Percentiles rank a stretch among this genome's conserved stretches.
Conservation (phyloP, 176 grass and related monocot species). For the Dactylis glomerata region DNA sequence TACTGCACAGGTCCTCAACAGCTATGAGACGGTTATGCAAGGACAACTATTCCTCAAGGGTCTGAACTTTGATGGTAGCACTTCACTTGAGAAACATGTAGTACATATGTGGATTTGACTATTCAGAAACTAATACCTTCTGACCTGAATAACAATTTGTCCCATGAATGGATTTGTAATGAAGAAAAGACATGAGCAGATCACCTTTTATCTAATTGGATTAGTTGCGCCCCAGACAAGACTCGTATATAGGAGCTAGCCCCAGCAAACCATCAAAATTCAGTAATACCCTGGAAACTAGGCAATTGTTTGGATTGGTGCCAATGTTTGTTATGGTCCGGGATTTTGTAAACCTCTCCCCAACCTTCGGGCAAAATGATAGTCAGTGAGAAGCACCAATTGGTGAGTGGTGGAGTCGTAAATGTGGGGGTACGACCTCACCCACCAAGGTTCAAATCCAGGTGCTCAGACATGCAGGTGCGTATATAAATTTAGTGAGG, state of each 20-base stretch:
- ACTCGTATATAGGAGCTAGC: background rate
- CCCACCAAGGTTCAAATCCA: background rate
- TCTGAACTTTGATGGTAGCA: background rate
- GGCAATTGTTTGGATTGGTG: background rate
- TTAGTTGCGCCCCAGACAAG: background rate
- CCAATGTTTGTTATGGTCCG: background rate
- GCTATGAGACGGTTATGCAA: background rate
- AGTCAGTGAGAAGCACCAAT: background rate
- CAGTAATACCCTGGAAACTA: background rate
- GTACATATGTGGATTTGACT: background rate
- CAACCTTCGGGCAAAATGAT: background rate
- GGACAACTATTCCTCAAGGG: background rate
- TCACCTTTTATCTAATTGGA: background rate
- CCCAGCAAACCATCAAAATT: background rate
- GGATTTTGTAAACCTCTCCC: background rate
- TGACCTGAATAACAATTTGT: background rate
- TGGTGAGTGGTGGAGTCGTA: background rate
- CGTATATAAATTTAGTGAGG: background rate
- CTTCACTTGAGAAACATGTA: background rate
- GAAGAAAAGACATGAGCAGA: background rate
- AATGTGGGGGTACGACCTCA: background rate
- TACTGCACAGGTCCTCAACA: background rate
- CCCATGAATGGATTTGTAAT: background rate
- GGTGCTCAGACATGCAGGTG: background rate
- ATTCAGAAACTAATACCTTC: background rate